These are phyloP conservation scores for Fusarium sp. DNA, from an alignment of 2,329 filamentous ascomycete genomes.

Conservation along the genomic window DNA sequence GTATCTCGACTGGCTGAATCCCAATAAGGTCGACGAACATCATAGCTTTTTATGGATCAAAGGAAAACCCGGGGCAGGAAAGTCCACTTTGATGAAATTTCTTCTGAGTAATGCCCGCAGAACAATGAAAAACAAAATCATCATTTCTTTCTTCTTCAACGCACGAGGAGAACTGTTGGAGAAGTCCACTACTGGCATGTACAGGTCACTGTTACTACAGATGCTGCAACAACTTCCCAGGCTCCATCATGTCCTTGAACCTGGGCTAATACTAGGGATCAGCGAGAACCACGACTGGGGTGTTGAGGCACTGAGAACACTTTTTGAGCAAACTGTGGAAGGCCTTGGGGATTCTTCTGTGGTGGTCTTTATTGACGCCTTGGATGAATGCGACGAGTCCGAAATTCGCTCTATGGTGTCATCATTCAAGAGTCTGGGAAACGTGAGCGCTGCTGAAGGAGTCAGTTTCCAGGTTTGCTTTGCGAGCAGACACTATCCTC, in stretches of 20 bases:
- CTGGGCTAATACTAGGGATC: neutral
- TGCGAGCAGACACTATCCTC: slow-evolving; percentile 59
- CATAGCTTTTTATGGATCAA: slow-evolving; percentile 58
- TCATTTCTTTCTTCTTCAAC: slow-evolving; percentile 63
- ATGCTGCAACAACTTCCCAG: slow-evolving; percentile 50
- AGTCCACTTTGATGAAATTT: slow-evolving; percentile 60
- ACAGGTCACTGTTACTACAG: slow-evolving; percentile 60
- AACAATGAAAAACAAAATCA: slow-evolving; percentile 6
- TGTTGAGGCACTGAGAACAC: neutral
- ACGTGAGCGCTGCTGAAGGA: slow-evolving; percentile 23
- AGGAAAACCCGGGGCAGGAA: slow-evolving; percentile 57
- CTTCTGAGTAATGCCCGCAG: slow-evolving; percentile 7
- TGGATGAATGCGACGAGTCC: slow-evolving; percentile 58
- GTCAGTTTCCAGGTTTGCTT: slow-evolving; percentile 53
- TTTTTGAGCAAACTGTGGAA: neutral
- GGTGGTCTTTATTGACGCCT: slow-evolving; percentile 51
- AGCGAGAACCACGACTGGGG: neutral
- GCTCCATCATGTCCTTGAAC: slow-evolving; percentile 49
- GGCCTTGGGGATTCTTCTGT: fast-evolving
- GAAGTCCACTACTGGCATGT: slow-evolving; percentile 59
- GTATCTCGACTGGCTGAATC: slow-evolving; percentile 23
- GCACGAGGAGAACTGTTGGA: slow-evolving; percentile 57
- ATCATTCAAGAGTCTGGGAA: slow-evolving; percentile 53
- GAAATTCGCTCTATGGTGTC: slow-evolving; percentile 54
- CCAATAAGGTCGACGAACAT: neutral